Evolutionary conservation across 106 monocot species (phyloP), one percentile per base, ranked within the genome.

Genomic region (Acorus calamus): DNA sequence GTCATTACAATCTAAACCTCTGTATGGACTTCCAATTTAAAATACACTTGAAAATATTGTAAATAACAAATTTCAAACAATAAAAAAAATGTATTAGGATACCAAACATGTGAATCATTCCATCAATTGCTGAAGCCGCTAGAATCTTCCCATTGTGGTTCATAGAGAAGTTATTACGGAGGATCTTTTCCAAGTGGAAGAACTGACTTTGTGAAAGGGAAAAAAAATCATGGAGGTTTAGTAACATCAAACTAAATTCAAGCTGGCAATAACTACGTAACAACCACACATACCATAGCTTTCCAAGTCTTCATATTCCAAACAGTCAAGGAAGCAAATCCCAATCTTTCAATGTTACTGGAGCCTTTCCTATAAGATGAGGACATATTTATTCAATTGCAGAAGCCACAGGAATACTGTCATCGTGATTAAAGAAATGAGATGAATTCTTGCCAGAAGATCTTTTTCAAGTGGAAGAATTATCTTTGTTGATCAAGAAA

Each of bases 21-120:
- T 28, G 28, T 28, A 28, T 28, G 28, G 28, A 28, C 28, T 28
- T 28, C 28, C 7, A 41, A 45, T 44, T 28, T 4, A 54, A 66
- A 11, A 12, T 45, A 11, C 12, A 63, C 47, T 47, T 47, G 6
- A 63, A 47, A 45, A 46, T 47, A 63, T 5, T 12, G 5, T 47
- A 63, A 14, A 11, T 47, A n/a, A 13, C n/a, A 52, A 11, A 47
- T 2, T 49, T 49, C 50, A n/a, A 47, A 63, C 2, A 13, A 43
- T 12, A 66, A 52, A 49, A n/a, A 49, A n/a, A 3, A 6, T 47
- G 41, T 41, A 49, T 41, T 7, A 88, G 88, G 85, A 88, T 93
- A 94, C 90, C 94, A 80, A 90, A 94, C 79, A 90, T 87, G 64
- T 94, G 94, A 71, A 94, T 87, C 86, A 94, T 89, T 74, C 94